Percentiles rank a stretch among this genome's conserved stretches.
Conservation (phyloP, 768 basidiomycete species). For the Amyloporia xantha region DNA sequence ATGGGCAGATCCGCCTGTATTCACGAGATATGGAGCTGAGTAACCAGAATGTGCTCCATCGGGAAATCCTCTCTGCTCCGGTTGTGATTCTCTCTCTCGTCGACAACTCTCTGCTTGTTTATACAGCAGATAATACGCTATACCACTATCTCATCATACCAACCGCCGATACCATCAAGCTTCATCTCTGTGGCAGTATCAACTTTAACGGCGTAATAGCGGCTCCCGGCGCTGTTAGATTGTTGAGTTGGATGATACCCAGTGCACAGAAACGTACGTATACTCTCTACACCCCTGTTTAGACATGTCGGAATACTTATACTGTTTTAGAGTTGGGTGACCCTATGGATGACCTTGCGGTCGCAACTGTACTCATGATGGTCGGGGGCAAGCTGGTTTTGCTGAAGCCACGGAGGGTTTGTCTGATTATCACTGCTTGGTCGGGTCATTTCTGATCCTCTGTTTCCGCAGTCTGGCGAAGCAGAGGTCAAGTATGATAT, state of each 20-base stretch:
- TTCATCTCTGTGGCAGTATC: constrained; percentile 92
- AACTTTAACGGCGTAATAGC: constrained; percentile 87
- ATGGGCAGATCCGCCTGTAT: constrained; percentile 85
- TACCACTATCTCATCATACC: constrained; percentile 90
- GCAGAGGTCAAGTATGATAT: constrained; percentile 96
- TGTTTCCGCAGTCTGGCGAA: constrained; percentile 53
- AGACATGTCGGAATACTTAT: too few species aligned
- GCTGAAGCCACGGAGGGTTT: constrained; percentile 80
- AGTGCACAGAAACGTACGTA: constrained; percentile 81
- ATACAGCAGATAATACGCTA: constrained; percentile 90
- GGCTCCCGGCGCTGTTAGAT: constrained; percentile 75
- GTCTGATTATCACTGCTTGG: too few species aligned
- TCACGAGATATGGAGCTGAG: constrained; percentile 87
- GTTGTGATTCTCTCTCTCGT: constrained; percentile 87
- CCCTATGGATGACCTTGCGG: constrained; percentile 85
- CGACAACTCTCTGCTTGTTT: constrained; percentile 91
- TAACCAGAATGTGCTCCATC: constrained; percentile 76
- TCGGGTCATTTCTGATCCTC: background rate
- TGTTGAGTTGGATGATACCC: constrained; percentile 97
- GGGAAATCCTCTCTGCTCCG: constrained; percentile 67
- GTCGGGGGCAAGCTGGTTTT: constrained; percentile 89
- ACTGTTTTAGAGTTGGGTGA: constrained; percentile 74
- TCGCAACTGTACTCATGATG: constrained; percentile 94
- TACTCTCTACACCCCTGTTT: background rate
- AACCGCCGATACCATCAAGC: constrained; percentile 71